Percentiles rank a stretch among this genome's conserved stretches.
phyloP scores from a whole-genome alignment of 2,329 filamentous ascomycete genomes.

The Aspergillus japonicus region DNA sequence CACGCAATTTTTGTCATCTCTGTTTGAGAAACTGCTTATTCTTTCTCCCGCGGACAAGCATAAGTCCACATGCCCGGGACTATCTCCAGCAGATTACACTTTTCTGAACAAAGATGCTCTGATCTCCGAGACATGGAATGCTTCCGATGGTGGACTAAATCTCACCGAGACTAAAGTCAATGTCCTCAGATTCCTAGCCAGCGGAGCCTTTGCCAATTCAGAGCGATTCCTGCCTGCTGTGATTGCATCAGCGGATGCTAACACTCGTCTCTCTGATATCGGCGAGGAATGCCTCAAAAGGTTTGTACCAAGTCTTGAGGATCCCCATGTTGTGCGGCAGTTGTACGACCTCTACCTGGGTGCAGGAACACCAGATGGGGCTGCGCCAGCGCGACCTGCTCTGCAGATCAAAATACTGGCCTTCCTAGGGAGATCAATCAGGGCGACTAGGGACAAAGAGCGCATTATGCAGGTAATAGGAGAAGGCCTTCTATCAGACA shows the following conservation, averaged over 20 bases:
- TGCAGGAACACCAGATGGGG: slow-evolving; percentile 46
- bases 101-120: slow-evolving; percentile 64
- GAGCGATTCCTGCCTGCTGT: slow-evolving; percentile 83
- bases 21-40: slow-evolving; percentile 76
- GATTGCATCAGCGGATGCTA: slow-evolving; percentile 77
- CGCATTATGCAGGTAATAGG: slow-evolving; percentile 69
- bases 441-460: slow-evolving; percentile 67
- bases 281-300: slow-evolving; percentile 88
- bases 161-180: slow-evolving; percentile 69
- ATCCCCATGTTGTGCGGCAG: slow-evolving; percentile 59
- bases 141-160: slow-evolving; percentile 61
- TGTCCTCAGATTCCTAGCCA: slow-evolving; percentile 71
- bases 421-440: slow-evolving; percentile 72
- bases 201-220: slow-evolving; percentile 77
- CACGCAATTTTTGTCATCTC: slow-evolving; percentile 68
- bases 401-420: slow-evolving; percentile 75
- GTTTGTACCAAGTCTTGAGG: slow-evolving; percentile 67
- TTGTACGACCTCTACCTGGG: slow-evolving; percentile 73
- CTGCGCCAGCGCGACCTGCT: slow-evolving; percentile 58
- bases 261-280: slow-evolving; percentile 77
- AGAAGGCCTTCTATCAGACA: slow-evolving; percentile 57
- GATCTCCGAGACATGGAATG: slow-evolving; percentile 58
- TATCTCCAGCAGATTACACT: slow-evolving; percentile 64
- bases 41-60: slow-evolving; percentile 53
- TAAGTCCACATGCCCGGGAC: slow-evolving; percentile 55